Conservation (phyloP, 202 grass and related monocot species). For the Setaria italica region DNA sequence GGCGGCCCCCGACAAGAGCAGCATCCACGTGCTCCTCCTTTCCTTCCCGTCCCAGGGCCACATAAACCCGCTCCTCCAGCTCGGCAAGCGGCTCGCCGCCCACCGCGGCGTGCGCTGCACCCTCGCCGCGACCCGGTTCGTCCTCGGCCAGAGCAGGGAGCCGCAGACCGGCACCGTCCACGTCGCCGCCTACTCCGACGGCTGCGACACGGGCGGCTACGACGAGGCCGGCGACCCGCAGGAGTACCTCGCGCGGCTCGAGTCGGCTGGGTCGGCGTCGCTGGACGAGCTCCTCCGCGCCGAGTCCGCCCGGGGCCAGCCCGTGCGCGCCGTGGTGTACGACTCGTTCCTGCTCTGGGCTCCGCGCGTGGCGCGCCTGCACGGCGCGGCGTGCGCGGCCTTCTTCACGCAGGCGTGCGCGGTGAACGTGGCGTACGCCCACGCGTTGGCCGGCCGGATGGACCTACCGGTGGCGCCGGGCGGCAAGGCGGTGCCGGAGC, state of each 20-base stretch:
- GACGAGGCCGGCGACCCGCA: constrained; percentile 23
- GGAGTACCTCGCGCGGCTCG: constrained; percentile 46
- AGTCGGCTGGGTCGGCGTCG: constrained; percentile 46
- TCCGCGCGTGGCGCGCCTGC: constrained; percentile 39
- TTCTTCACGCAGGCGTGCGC: constrained; percentile 64
- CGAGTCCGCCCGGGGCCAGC: constrained; percentile 40
- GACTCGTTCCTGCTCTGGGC: constrained; percentile 62
- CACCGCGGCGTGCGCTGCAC: constrained; percentile 45
- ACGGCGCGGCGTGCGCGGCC: constrained; percentile 31
- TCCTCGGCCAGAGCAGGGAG: constrained; percentile 32
- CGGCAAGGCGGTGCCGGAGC: not conserved
- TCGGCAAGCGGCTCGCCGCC: constrained; percentile 60
- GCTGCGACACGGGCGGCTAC: constrained; percentile 49
- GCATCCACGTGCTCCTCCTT: constrained; percentile 51
- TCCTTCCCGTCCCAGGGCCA: constrained; percentile 73
- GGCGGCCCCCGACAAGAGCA: not conserved
- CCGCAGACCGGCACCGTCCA: constrained; percentile 37
- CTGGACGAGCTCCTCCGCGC: constrained; percentile 46
- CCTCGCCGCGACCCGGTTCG: constrained; percentile 51
- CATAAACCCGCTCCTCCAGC: constrained; percentile 76
- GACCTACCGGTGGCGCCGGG: constrained; percentile 8
- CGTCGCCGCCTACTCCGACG: constrained; percentile 61
- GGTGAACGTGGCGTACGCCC: constrained; percentile 55
- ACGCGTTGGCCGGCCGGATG: constrained; percentile 42
- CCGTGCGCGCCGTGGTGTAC: constrained; percentile 56